Evolutionary conservation across 345 rosid species (phyloP).

Genomic region (Stellera chamaejasme): DNA sequence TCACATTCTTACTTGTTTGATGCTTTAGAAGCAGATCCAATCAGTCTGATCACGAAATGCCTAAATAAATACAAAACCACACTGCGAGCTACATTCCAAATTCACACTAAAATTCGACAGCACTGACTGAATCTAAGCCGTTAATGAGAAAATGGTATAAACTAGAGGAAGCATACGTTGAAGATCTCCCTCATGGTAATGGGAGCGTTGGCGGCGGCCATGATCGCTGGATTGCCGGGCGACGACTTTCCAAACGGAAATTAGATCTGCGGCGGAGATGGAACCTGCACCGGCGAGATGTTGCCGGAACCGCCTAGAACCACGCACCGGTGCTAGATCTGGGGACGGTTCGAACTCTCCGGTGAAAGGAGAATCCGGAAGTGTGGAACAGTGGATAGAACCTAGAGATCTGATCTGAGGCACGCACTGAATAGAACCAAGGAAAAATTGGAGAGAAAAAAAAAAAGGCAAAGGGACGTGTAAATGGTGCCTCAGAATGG

Average conservation of each 20-base stretch:
- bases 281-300: background rate
- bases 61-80: background rate
- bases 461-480: background rate
- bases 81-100: no score
- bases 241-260: background rate
- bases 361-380: background rate
- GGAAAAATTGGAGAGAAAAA: background rate
- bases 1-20: background rate
- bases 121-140: background rate
- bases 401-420: slow-evolving; percentile 2
- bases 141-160: background rate
- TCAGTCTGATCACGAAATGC: background rate
- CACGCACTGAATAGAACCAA: background rate
- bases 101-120: no score
- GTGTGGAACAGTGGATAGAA: background rate
- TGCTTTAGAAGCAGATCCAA: background rate
- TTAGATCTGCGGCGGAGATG: background rate
- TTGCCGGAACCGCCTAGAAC: background rate
- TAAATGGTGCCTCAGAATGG: no score
- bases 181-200: slow-evolving; percentile 44
- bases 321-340: slow-evolving; percentile 1
- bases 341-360: background rate
- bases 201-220: slow-evolving; percentile 59
- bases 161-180: slow-evolving; percentile 17
- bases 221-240: slow-evolving; percentile 16